These are phyloP conservation scores for Rhizopus stolonifer DNA, from an alignment of 371 early-diverging fungal genomes.

Conservation along the genomic window DNA sequence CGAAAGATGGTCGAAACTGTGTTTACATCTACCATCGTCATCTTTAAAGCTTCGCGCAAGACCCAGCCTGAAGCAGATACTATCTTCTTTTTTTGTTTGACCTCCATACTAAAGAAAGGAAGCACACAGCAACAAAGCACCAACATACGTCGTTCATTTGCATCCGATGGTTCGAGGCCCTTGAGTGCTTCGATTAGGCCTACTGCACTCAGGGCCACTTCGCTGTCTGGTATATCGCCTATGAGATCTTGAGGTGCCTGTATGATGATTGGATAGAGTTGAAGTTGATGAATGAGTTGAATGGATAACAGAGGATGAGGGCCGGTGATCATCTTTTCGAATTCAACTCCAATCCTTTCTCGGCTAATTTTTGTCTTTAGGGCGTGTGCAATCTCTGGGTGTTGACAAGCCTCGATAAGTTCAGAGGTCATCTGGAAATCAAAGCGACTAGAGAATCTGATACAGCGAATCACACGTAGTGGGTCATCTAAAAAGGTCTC, in stretches of 20 bases:
- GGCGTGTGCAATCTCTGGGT: conserved; percentile 62
- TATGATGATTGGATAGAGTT: conserved; percentile 60
- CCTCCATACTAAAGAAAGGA: conserved; percentile 42
- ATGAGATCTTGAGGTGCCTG: conserved; percentile 39
- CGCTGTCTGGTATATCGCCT: conserved; percentile 27
- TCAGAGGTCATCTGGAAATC: conserved; percentile 76
- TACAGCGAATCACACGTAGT: conserved; percentile 92
- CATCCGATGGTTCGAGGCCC: conserved; percentile 6
- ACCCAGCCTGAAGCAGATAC: conserved; percentile 37
- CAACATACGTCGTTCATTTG: conserved; percentile 18
- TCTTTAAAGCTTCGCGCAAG: conserved; percentile 41
- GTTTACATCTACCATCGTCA: conserved; percentile 43
- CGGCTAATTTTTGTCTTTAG: conserved; percentile 88
- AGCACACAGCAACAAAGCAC: conserved; percentile 34
- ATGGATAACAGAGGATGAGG: conserved; percentile 55
- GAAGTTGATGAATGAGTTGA: conserved; percentile 46
- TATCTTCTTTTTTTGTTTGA: conserved; percentile 31
- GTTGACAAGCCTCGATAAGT: conserved; percentile 63
- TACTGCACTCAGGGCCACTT: conserved; percentile 41
- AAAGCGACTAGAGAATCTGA: conserved; percentile 95
- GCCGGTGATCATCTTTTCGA: conserved; percentile 93
- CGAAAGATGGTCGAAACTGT: conserved; percentile 46
- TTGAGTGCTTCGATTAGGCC: conserved; percentile 50
- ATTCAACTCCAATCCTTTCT: conserved; percentile 94
- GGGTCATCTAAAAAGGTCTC: conserved; percentile 98